Evolutionary conservation across 139 green algal species (phyloP).

Genomic region (Picochlorum sp.): DNA sequence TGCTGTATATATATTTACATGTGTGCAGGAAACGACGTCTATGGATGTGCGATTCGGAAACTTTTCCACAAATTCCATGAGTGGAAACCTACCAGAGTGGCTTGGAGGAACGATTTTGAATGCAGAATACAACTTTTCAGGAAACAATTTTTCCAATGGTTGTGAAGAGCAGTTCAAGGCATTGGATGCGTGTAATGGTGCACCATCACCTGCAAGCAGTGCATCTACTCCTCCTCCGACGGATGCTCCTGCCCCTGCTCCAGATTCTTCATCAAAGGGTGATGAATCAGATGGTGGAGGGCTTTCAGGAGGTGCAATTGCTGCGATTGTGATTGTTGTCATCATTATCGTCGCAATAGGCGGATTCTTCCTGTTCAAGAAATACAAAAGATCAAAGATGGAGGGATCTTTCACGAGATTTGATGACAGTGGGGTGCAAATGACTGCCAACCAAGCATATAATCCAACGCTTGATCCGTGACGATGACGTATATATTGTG

Average conservation of each 20-base stretch:
- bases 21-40: neutral
- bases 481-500: too few species aligned
- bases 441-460: neutral
- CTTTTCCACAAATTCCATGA: constrained; percentile 10
- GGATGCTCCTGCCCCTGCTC: neutral
- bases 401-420: neutral
- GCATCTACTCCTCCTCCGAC: neutral
- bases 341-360: neutral
- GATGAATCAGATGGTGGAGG: neutral
- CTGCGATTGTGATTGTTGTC: constrained; percentile 7
- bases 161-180: constrained; percentile 3
- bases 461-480: neutral
- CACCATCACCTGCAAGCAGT: neutral
- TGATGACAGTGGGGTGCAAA: neutral
- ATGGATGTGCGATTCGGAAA: neutral
- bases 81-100: constrained; percentile 8
- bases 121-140: constrained; percentile 6
- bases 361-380: constrained; percentile 1
- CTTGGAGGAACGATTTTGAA: neutral
- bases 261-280: neutral
- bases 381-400: neutral
- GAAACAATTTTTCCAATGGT: constrained; percentile 6
- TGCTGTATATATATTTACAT: neutral
- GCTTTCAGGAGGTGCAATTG: constrained; percentile 1
- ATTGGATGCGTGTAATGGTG: neutral